Conservation (phyloP, 2,329 filamentous ascomycete genomes). For the Aspergillus caelatus region DNA sequence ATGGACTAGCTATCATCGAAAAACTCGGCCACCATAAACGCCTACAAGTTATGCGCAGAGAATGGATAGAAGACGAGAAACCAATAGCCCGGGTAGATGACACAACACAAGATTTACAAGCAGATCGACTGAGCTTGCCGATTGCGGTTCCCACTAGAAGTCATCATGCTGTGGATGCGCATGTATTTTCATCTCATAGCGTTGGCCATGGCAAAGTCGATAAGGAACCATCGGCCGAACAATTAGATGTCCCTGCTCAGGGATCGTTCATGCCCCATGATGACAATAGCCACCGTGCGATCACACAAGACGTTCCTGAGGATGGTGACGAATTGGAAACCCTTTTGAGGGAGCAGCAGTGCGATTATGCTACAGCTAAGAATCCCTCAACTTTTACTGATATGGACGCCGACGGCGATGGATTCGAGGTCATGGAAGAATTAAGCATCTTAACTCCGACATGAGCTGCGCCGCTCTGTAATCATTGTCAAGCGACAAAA, state of each 20-base stretch:
- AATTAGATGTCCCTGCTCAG: background rate
- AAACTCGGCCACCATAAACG: slow-evolving; percentile 85
- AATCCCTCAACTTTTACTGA: slow-evolving; percentile 63
- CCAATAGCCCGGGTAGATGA: slow-evolving; percentile 23
- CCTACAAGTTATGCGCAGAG: slow-evolving; percentile 72
- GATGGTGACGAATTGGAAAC: slow-evolving; percentile 57
- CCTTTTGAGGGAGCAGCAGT: slow-evolving; percentile 54
- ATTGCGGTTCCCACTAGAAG: background rate
- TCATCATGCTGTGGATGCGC: background rate
- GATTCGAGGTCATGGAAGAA: slow-evolving; percentile 57
- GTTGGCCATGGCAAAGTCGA: background rate
- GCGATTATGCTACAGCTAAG: slow-evolving; percentile 45
- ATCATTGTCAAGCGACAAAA: background rate
- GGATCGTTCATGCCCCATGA: slow-evolving; percentile 37
- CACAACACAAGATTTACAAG: background rate
- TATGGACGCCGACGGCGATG: background rate
- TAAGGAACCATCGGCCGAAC: background rate
- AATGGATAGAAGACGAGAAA: slow-evolving; percentile 78
- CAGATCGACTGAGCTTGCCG: background rate
- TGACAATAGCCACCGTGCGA: slow-evolving; percentile 14
- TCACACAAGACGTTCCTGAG: slow-evolving; percentile 27
- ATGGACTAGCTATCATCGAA: slow-evolving; percentile 87
- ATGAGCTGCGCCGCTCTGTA: background rate
- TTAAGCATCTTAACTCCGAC: slow-evolving; percentile 23
- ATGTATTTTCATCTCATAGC: background rate